Percentiles rank a stretch among this genome's conserved stretches.
Evolutionary conservation across 148 eudicot genomes (phyloP).

Genomic region (Rhododendron ovatum): DNA sequence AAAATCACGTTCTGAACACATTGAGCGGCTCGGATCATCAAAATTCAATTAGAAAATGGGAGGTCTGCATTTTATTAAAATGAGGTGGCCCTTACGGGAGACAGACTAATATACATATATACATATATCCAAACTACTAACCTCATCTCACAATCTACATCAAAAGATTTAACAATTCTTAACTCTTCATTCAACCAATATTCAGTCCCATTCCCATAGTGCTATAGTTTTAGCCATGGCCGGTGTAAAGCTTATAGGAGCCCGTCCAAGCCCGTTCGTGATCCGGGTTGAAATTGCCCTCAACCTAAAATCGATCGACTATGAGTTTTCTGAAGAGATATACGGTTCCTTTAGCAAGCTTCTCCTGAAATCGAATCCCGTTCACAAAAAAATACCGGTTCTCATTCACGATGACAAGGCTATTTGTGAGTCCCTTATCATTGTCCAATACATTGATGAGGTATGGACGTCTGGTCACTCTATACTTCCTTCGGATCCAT

Average conservation of each 20-base stretch:
- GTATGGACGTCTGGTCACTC: constrained; percentile 21
- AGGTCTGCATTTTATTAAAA: no score
- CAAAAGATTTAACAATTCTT: neutral
- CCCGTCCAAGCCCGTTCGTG: neutral
- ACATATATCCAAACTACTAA: neutral
- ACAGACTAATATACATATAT: no score
- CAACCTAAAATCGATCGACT: neutral
- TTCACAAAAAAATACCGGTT: constrained; percentile 30
- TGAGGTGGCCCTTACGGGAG: no score
- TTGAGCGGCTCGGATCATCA: no score
- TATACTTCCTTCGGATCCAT: constrained; percentile 25
- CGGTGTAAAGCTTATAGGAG: neutral
- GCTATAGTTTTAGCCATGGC: neutral
- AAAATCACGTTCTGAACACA: no score
- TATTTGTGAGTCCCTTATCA: constrained; percentile 26
- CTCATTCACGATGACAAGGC: constrained; percentile 21
- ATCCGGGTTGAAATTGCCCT: neutral
- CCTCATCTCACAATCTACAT: neutral
- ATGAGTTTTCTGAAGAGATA: neutral
- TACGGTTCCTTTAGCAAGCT: constrained; percentile 3
- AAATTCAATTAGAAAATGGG: no score
- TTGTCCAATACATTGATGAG: constrained; percentile 27
- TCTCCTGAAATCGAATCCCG: constrained; percentile 24
- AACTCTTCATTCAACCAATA: neutral
- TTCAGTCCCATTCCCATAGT: neutral